phyloP scores from a whole-genome alignment of 1,284 basidiomycete genomes.

The Anthracocystis panici-leucophaei region DNA sequence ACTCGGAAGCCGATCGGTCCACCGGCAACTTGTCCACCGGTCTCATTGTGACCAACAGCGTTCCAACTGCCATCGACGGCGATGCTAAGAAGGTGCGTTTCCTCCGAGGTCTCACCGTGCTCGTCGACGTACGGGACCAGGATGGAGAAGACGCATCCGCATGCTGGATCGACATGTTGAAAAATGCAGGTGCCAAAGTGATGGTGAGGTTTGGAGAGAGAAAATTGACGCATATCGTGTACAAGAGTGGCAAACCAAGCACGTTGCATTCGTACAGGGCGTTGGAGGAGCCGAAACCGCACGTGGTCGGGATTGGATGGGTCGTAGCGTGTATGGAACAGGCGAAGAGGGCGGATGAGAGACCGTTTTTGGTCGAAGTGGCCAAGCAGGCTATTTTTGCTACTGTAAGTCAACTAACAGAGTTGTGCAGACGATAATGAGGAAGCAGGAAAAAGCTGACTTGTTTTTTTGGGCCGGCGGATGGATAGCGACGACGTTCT shows the following conservation, averaged over 20 bases:
- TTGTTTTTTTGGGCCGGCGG: background rate
- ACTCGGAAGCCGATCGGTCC: conserved; percentile 38
- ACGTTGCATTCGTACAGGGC: conserved; percentile 57
- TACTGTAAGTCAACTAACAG: conserved; percentile 39
- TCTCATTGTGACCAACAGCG: conserved; percentile 14
- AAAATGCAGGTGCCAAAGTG: conserved; percentile 58
- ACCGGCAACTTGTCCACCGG: conserved; percentile 36
- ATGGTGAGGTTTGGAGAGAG: conserved; percentile 46
- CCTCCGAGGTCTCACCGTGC: conserved; percentile 54
- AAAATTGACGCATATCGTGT: conserved; percentile 61
- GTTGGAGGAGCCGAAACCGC: conserved; percentile 46
- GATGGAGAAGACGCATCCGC: conserved; percentile 61
- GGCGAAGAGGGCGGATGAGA: conserved; percentile 52
- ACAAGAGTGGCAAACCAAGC: conserved; percentile 58
- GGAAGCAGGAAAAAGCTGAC: background rate
- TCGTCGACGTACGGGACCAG: conserved; percentile 62
- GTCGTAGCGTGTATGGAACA: conserved; percentile 55
- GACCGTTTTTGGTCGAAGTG: conserved; percentile 61
- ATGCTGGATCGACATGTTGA: conserved; percentile 58
- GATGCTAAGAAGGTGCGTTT: conserved; percentile 33
- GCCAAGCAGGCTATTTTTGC: conserved; percentile 62
- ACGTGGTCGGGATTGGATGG: conserved; percentile 63
- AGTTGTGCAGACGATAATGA: background rate
- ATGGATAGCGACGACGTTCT: conserved; percentile 39
- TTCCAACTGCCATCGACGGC: conserved; percentile 9